A percentile compares a stretch with the other conserved stretches of the same genome.
Evolutionary conservation across 2,329 filamentous ascomycete species (phyloP).

Genomic region (Leptodontidium sp.): DNA sequence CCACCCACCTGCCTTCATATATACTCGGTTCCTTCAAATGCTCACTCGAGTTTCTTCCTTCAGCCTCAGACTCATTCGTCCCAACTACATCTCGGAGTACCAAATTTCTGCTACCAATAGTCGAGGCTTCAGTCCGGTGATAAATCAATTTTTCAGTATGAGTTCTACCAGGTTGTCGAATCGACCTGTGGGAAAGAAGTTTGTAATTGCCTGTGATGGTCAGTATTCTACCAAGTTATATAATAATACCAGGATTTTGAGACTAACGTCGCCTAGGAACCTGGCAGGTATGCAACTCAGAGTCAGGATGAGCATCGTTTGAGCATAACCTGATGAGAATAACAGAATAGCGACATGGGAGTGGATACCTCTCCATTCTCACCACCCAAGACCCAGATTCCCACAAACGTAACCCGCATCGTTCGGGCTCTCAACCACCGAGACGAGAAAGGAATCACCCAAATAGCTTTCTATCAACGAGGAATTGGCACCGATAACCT

Average conservation of each 20-base stretch:
- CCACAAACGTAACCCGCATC: slow-evolving; percentile 67
- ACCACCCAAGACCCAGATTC: slow-evolving; percentile 44
- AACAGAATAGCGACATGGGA: slow-evolving; percentile 36
- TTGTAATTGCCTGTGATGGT: slow-evolving; percentile 40
- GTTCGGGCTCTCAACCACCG: slow-evolving; percentile 61
- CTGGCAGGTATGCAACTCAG: slow-evolving; percentile 32
- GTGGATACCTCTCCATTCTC: slow-evolving; percentile 26
- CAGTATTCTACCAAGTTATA: slow-evolving; percentile 10
- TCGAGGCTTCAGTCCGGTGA: not conserved
- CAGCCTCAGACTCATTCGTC: slow-evolving; percentile 12
- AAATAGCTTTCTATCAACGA: slow-evolving; percentile 67
- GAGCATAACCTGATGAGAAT: not conserved
- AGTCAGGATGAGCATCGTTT: not conserved
- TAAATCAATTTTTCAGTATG: slow-evolving; percentile 25
- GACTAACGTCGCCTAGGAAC: slow-evolving; percentile 31
- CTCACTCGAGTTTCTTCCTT: slow-evolving; percentile 18
- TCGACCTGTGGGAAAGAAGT: slow-evolving; percentile 34
- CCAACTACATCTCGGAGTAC: not conserved
- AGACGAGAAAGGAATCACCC: slow-evolving; percentile 59
- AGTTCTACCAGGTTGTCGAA: slow-evolving; percentile 14
- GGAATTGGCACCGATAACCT: slow-evolving; percentile 63
- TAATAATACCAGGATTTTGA: not conserved
- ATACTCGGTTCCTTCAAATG: slow-evolving; percentile 8
- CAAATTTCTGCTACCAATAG: not conserved
- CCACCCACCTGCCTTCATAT: not conserved